A percentile compares a stretch with the other conserved stretches of the same genome.
These are phyloP conservation scores for Fusarium papillatum DNA, from an alignment of 2,329 filamentous ascomycete genomes.

Conservation along the genomic window DNA sequence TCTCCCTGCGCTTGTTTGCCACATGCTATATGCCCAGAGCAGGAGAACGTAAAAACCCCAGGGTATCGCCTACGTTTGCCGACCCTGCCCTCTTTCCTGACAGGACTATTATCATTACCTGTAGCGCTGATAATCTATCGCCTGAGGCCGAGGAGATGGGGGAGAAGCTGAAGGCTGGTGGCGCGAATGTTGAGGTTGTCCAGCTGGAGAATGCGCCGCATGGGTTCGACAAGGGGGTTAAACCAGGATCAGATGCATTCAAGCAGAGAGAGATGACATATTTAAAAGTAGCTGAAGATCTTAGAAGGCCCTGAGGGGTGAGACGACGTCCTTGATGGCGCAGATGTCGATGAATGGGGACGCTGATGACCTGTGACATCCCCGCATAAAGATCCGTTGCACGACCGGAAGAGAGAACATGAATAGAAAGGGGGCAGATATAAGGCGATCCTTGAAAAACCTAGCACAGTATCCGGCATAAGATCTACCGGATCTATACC, in stretches of 20 bases:
- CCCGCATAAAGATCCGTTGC: background rate
- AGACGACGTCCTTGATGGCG: background rate
- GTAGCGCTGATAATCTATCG: background rate
- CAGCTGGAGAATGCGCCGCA: background rate
- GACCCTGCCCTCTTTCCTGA: background rate
- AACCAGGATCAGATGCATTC: background rate
- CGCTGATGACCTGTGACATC: background rate
- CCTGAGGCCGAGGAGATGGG: background rate
- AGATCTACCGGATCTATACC: background rate
- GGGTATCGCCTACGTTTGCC: background rate
- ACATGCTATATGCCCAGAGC: background rate
- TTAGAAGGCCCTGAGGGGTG: background rate
- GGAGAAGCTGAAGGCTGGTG: background rate
- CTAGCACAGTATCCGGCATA: background rate
- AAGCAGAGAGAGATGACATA: background rate
- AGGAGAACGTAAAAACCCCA: background rate
- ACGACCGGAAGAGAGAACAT: background rate
- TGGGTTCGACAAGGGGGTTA: background rate
- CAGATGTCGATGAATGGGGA: background rate
- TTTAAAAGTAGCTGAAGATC: background rate
- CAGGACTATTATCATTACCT: background rate
- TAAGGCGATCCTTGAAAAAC: background rate
- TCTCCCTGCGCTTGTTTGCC: background rate
- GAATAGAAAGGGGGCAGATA: background rate
- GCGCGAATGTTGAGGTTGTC: background rate